Evolutionary conservation across 2,329 filamentous ascomycete genomes (phyloP).

Genomic region (Hymenoscyphus infarciens): DNA sequence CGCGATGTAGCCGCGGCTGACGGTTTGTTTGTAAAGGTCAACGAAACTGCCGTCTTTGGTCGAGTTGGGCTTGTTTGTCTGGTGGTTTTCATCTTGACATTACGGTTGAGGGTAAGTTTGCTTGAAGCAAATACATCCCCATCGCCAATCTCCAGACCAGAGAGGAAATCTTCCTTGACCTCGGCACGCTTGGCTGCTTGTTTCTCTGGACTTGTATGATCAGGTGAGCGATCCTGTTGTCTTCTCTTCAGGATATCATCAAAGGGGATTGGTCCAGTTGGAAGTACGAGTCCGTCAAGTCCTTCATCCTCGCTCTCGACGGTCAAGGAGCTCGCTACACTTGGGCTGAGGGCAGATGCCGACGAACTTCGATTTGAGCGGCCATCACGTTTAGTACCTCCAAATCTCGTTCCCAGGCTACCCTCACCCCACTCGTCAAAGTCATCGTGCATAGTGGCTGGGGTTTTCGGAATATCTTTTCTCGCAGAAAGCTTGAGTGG

Average conservation of each 20-base stretch:
- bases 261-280: slow-evolving; percentile 79
- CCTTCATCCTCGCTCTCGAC: slow-evolving; percentile 92
- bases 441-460: slow-evolving; percentile 63
- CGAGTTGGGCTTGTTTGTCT: slow-evolving; percentile 66
- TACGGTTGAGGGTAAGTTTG: slow-evolving; percentile 83
- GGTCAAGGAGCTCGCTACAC: slow-evolving; percentile 85
- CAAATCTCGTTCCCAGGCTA: slow-evolving; percentile 85
- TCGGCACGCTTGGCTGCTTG: slow-evolving; percentile 27
- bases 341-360: slow-evolving; percentile 85
- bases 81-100: slow-evolving; percentile 79
- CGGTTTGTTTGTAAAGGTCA: slow-evolving; percentile 88
- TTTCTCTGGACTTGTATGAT: slow-evolving; percentile 43
- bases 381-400: slow-evolving; percentile 77
- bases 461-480: slow-evolving; percentile 60
- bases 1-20: slow-evolving; percentile 55
- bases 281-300: slow-evolving; percentile 83
- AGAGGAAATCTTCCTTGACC: slow-evolving; percentile 71
- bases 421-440: slow-evolving; percentile 92
- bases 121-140: slow-evolving; percentile 76
- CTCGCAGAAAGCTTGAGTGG: slow-evolving; percentile 58
- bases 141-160: slow-evolving; percentile 81
- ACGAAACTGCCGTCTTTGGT: slow-evolving; percentile 71
- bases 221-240: slow-evolving; percentile 57
- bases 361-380: slow-evolving; percentile 81
- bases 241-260: slow-evolving; percentile 71